Percentiles rank a stretch among this genome's conserved stretches.
phyloP scores from a whole-genome alignment of 2,329 filamentous ascomycete genomes.

The Pyrenophora graminea region DNA sequence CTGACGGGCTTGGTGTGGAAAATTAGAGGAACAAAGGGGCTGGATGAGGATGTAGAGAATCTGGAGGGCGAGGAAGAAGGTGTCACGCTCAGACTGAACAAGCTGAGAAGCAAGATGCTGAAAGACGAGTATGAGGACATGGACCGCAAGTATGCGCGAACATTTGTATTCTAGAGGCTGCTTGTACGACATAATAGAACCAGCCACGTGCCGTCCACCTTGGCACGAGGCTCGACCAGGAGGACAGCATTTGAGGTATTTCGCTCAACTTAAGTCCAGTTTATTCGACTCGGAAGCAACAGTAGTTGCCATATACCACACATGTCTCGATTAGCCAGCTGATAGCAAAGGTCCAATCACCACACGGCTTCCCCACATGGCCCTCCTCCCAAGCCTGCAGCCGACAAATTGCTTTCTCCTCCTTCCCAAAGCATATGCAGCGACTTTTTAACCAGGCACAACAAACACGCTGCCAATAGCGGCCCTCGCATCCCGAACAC shows the following conservation, averaged over 20 bases:
- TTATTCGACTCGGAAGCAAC: too few species aligned
- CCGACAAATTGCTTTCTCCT: neutral
- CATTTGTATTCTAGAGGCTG: slow-evolving; percentile 39
- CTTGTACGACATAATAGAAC: slow-evolving; percentile 3
- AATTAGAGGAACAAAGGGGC: slow-evolving; percentile 28
- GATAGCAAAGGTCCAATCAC: too few species aligned
- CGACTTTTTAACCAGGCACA: too few species aligned
- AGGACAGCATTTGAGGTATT: too few species aligned
- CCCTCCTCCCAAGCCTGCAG: neutral
- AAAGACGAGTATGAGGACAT: slow-evolving; percentile 43
- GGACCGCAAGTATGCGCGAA: slow-evolving; percentile 42
- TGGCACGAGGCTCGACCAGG: too few species aligned
- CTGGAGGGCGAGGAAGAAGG: slow-evolving; percentile 44
- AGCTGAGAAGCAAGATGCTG: slow-evolving; percentile 39
- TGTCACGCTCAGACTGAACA: slow-evolving; percentile 40
- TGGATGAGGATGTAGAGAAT: slow-evolving; percentile 38
- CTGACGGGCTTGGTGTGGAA: slow-evolving; percentile 32
- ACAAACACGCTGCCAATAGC: neutral
- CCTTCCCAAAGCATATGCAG: too few species aligned
- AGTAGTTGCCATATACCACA: too few species aligned
- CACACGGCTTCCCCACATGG: too few species aligned
- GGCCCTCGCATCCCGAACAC: neutral
- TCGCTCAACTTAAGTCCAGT: too few species aligned
- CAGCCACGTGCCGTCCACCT: too few species aligned
- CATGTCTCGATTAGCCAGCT: too few species aligned